Evolutionary conservation across 805 yeast genomes (phyloP).

Genomic region (Phaffomyces opuntiae): DNA sequence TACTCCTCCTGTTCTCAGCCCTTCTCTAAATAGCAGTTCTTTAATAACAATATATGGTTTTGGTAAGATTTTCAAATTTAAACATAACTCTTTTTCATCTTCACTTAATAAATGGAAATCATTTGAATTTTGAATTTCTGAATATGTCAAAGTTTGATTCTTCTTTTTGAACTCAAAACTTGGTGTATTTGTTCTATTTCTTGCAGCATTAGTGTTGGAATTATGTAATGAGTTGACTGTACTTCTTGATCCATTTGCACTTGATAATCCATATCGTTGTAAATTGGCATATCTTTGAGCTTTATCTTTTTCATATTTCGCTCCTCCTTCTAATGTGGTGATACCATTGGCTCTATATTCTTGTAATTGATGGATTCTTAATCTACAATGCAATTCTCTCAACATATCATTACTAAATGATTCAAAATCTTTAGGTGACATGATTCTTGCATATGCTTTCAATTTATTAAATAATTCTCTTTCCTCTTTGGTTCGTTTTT

Average conservation of each 20-base stretch:
- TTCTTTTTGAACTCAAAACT: constrained; percentile 20
- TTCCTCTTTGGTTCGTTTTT: constrained; percentile 82
- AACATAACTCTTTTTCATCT: constrained; percentile 85
- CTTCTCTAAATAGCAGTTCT: constrained; percentile 80
- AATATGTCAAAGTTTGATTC: constrained; percentile 41
- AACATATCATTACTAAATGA: constrained; percentile 66
- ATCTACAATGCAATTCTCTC: constrained; percentile 70
- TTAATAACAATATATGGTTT: constrained; percentile 92
- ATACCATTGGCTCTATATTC: constrained; percentile 91
- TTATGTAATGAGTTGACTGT: constrained; percentile 26
- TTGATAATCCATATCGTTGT: constrained; percentile 40
- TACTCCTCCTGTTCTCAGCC: constrained; percentile 76
- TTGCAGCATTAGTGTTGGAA: constrained; percentile 6
- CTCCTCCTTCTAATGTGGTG: constrained; percentile 74
- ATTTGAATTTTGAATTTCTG: constrained; percentile 69
- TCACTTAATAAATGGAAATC: constrained; percentile 77
- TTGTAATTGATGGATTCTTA: constrained; percentile 82
- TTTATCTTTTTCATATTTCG: constrained; percentile 84
- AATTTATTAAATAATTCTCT: constrained; percentile 70
- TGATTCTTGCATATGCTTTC: constrained; percentile 73
- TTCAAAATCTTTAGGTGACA: constrained; percentile 77
- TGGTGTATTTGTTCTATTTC: constrained; percentile 15
- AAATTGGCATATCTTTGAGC: constrained; percentile 54
- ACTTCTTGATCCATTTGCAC: constrained; percentile 25
- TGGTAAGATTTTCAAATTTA: constrained; percentile 77